These are phyloP conservation scores for Tuber indicum DNA, from an alignment of 495 filamentous ascomycete genomes.

Conservation along the genomic window DNA sequence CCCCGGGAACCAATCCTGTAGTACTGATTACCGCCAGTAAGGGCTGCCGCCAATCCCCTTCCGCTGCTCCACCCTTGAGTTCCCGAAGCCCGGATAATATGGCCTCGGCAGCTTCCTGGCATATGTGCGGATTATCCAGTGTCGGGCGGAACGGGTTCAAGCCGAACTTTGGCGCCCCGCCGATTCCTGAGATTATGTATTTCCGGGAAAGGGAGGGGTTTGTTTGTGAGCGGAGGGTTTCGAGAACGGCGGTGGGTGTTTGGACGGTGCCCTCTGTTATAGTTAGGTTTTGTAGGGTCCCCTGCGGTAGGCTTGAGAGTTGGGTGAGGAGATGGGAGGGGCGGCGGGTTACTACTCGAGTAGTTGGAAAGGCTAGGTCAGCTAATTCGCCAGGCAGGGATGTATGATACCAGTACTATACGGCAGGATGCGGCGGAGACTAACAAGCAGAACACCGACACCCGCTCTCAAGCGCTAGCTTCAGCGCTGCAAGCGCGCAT, in stretches of 20 bases:
- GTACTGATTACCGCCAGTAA: conserved; percentile 39
- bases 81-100: conserved; percentile 41
- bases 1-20: conserved; percentile 41
- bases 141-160: conserved; percentile 32
- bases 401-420: no score
- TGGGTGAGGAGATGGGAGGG: conserved; percentile 52
- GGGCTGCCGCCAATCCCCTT: conserved; percentile 18
- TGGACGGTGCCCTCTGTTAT: conserved; percentile 48
- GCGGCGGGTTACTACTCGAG: conserved; percentile 43
- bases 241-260: conserved; percentile 43
- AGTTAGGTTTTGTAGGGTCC: conserved; percentile 42
- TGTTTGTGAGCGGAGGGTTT: conserved; percentile 35
- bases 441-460: conserved; percentile 43
- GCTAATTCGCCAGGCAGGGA: conserved; percentile 42
- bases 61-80: not conserved
- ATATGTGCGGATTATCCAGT: conserved; percentile 26
- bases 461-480: conserved; percentile 46
- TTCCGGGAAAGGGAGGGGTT: not conserved
- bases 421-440: not conserved
- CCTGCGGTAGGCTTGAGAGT: conserved; percentile 41
- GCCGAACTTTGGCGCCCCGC: conserved; percentile 38
- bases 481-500: conserved; percentile 46
- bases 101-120: conserved; percentile 20
- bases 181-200: conserved; percentile 45
- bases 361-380: conserved; percentile 46